A percentile compares a stretch with the other conserved stretches of the same genome.
These are phyloP conservation scores for Exidia glandulosa DNA, from an alignment of 768 basidiomycete species.

Conservation along the genomic window DNA sequence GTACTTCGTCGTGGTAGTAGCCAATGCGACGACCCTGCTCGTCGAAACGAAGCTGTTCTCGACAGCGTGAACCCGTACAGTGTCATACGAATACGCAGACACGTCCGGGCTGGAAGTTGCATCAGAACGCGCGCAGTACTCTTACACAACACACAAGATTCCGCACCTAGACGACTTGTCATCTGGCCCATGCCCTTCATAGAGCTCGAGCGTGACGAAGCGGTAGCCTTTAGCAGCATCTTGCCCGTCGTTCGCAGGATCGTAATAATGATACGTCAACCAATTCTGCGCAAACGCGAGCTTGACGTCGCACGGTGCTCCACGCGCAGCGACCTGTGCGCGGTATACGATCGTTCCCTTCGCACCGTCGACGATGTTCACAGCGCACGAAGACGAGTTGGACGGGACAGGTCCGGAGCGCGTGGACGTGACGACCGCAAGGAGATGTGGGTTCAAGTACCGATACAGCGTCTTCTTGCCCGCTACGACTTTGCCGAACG, in stretches of 20 bases:
- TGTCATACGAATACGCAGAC: conserved; percentile 44
- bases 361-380: conserved; percentile 70
- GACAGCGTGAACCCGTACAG: conserved; percentile 41
- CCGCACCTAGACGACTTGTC: conserved; percentile 64
- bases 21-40: conserved; percentile 53
- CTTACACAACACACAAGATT: neutral
- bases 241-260: conserved; percentile 36
- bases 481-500: conserved; percentile 73
- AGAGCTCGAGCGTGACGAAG: conserved; percentile 78
- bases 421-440: conserved; percentile 50
- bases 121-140: neutral
- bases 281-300: conserved; percentile 77
- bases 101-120: conserved; percentile 34
- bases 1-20: conserved; percentile 73
- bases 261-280: conserved; percentile 83
- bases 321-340: conserved; percentile 36
- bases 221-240: conserved; percentile 54
- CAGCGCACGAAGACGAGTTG: conserved; percentile 32
- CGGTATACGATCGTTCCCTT: conserved; percentile 73
- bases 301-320: conserved; percentile 50
- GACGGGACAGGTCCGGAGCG: conserved; percentile 10
- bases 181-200: conserved; percentile 61
- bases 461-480: conserved; percentile 88
- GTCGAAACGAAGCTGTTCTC: conserved; percentile 66
- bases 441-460: conserved; percentile 77